Percentiles rank a stretch among this genome's conserved stretches.
These are phyloP conservation scores for Fusarium sp. DNA, from an alignment of 2,329 filamentous ascomycete species.

Conservation along the genomic window DNA sequence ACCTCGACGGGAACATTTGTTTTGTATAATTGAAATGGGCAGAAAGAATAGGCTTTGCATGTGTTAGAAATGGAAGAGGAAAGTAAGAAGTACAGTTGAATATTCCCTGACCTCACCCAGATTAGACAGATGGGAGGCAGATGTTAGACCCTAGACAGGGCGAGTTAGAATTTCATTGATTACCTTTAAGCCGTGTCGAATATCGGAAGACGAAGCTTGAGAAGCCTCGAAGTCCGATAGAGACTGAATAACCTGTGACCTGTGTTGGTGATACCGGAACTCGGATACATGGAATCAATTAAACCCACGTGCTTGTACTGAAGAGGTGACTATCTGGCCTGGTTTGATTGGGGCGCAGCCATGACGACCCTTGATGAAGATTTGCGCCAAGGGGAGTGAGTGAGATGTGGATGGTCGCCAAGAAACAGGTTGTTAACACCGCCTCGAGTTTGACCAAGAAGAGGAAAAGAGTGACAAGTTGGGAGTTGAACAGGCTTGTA, in stretches of 20 bases:
- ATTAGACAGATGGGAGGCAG: conserved; percentile 20
- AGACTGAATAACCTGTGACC: background rate
- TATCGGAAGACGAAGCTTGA: background rate
- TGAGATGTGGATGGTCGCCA: conserved; percentile 19
- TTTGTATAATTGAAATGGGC: conserved; percentile 27
- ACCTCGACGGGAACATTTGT: conserved; percentile 29
- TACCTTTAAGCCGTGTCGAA: background rate
- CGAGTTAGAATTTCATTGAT: conserved; percentile 18
- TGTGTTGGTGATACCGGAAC: background rate
- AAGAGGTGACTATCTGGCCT: conserved; percentile 20
- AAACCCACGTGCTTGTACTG: conserved; percentile 2
- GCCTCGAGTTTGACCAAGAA: conserved; percentile 5
- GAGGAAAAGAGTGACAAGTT: background rate
- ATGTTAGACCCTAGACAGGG: conserved; percentile 25
- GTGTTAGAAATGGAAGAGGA: conserved; percentile 8
- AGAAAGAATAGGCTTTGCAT: conserved; percentile 1
- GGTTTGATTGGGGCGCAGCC: conserved; percentile 26
- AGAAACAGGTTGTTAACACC: conserved; percentile 15
- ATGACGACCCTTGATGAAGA: conserved; percentile 24
- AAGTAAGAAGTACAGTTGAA: conserved; percentile 7
- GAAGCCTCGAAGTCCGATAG: conserved; percentile 2
- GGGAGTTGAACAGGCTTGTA: background rate
- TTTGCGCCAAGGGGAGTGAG: conserved; percentile 14
- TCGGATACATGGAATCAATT: background rate
- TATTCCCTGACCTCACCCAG: conserved; percentile 22